phyloP scores from a whole-genome alignment of 306 rosid species.

The Sesbania bispinosa region DNA sequence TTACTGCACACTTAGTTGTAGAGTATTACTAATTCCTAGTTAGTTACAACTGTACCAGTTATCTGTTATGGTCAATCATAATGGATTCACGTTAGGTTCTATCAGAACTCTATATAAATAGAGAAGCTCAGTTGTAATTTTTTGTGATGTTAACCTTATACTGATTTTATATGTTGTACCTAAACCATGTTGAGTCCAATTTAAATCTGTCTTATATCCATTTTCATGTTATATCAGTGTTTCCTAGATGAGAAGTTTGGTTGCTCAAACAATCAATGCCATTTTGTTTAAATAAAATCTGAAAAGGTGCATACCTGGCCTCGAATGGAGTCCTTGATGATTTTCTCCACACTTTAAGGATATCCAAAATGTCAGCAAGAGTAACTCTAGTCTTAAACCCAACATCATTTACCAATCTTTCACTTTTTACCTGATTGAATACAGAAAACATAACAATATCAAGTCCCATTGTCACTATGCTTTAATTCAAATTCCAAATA shows the following conservation, averaged over 20 bases:
- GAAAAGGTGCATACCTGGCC: constrained; percentile 58
- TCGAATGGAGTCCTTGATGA: constrained; percentile 43
- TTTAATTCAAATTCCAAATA: constrained; percentile 10
- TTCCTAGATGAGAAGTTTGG: neutral
- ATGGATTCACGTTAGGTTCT: too few species aligned
- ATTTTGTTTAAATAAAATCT: neutral
- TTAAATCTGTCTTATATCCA: neutral
- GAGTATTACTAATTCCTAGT: too few species aligned
- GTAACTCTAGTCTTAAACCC: constrained; percentile 83
- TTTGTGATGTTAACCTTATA: neutral
- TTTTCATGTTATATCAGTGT: neutral
- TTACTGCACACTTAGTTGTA: too few species aligned
- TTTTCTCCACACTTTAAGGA: constrained; percentile 61
- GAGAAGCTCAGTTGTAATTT: neutral
- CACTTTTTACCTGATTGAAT: constrained; percentile 65
- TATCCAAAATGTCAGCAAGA: constrained; percentile 58
- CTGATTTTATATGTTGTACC: neutral
- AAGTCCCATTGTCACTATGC: neutral
- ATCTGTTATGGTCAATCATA: too few species aligned
- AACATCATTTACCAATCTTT: constrained; percentile 53
- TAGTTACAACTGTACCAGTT: too few species aligned
- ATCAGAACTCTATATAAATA: too few species aligned
- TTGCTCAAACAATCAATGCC: neutral
- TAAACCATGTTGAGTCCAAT: neutral
- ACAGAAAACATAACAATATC: neutral